phyloP scores from a whole-genome alignment of 129 eudicot species.

The Arctium minus region DNA sequence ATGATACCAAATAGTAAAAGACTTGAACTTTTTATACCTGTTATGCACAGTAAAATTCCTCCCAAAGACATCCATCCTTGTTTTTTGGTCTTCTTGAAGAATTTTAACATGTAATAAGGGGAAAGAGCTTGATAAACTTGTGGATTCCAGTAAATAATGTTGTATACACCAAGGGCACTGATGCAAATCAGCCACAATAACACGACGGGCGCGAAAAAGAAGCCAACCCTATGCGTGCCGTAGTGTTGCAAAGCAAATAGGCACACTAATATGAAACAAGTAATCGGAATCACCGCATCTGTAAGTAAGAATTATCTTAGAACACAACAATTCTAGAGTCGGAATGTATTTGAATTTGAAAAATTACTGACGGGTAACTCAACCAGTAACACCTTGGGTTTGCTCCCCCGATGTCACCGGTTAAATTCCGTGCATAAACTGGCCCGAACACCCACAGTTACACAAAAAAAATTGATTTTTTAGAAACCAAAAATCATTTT shows the following conservation, averaged over 20 bases:
- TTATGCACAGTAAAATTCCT: conserved; percentile 83
- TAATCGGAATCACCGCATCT: conserved; percentile 91
- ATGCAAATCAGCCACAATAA: conserved; percentile 82
- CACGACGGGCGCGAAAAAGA: conserved; percentile 85
- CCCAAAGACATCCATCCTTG: conserved; percentile 98
- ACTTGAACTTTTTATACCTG: conserved; percentile 47
- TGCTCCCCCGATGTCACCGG: not conserved
- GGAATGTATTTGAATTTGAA: not conserved
- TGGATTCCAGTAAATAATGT: conserved; percentile 79
- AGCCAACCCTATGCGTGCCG: conserved; percentile 92
- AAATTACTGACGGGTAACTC: not conserved
- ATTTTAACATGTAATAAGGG: conserved; percentile 85
- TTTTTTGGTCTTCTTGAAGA: conserved; percentile 83
- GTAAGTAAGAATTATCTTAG: conserved; percentile 25
- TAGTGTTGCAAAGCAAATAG: conserved; percentile 93
- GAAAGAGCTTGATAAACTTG: conserved; percentile 90
- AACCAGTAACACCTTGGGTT: no score
- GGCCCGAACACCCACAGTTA: not conserved
- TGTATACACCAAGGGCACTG: conserved; percentile 84
- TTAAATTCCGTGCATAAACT: not conserved
- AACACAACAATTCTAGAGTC: not conserved
- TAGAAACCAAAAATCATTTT: not conserved
- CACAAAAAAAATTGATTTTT: not conserved
- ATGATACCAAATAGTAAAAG: not conserved
- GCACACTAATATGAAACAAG: conserved; percentile 88